These are phyloP conservation scores for Eimeria brunetti DNA, from an alignment of 169 alveolate species.

Conservation along the genomic window DNA sequence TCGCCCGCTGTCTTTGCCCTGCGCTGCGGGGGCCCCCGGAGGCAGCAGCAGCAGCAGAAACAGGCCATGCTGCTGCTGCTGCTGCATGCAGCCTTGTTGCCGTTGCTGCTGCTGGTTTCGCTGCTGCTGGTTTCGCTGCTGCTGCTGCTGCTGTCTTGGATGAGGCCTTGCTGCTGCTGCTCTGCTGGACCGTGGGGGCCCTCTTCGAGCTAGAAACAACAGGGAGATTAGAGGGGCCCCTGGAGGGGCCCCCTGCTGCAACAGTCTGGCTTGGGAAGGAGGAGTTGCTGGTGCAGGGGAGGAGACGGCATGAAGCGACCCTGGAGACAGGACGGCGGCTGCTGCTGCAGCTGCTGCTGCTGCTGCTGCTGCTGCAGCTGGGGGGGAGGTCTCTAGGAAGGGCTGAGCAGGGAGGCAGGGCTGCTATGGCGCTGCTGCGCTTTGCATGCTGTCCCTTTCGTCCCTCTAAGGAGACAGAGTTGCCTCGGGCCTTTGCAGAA, in stretches of 20 bases:
- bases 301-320: slow-evolving; percentile 18
- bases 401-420: not conserved
- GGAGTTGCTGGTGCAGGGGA: not conserved
- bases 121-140: not conserved
- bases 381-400: not conserved
- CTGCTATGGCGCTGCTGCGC: not conserved
- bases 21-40: slow-evolving; percentile 2
- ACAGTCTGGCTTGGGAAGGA: not conserved
- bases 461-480: not conserved
- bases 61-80: not conserved
- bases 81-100: not conserved
- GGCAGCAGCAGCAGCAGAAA: not conserved
- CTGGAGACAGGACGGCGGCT: not conserved
- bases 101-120: slow-evolving; percentile 3
- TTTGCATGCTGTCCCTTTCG: not conserved
- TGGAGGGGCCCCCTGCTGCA: not conserved
- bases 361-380: not conserved
- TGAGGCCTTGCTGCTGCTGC: not conserved
- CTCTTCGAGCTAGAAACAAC: not conserved
- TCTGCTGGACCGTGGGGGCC: not conserved
- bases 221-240: not conserved
- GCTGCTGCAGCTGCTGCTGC: slow-evolving; percentile 37
- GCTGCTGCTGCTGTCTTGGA: slow-evolving; percentile 15
- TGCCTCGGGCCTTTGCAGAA: not conserved
- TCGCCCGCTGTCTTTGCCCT: not conserved